Evolutionary conservation across 2,329 filamentous ascomycete genomes (phyloP).

Genomic region (Xylaria polymorpha): DNA sequence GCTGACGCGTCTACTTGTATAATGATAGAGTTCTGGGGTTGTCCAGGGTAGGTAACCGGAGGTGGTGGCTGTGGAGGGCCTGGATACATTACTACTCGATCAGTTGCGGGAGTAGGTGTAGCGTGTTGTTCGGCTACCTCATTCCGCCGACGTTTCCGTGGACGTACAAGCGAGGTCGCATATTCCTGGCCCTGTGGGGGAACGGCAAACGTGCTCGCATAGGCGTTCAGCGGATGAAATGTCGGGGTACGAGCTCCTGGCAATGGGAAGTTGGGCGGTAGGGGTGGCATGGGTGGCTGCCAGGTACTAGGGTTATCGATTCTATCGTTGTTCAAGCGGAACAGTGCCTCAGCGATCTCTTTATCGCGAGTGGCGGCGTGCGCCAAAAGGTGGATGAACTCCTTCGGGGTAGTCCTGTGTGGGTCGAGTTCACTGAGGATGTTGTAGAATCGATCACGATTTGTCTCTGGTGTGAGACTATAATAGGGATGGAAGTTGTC

Average conservation of each 20-base stretch:
- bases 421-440: constrained; percentile 39
- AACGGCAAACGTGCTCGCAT: not conserved
- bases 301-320: constrained; percentile 33
- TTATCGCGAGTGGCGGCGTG: constrained; percentile 38
- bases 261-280: constrained; percentile 2
- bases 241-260: not conserved
- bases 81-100: constrained; percentile 1
- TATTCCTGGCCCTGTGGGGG: not conserved
- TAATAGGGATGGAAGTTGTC: constrained; percentile 13
- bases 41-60: not conserved
- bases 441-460: constrained; percentile 33
- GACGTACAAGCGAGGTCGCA: not conserved
- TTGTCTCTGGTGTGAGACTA: not conserved
- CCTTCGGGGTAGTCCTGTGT: constrained; percentile 35
- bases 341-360: constrained; percentile 35
- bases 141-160: constrained; percentile 16
- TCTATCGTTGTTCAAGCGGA: constrained; percentile 33
- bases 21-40: not conserved
- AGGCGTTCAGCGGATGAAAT: not conserved
- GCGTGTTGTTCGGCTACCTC: not conserved
- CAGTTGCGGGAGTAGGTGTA: not conserved
- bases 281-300: constrained; percentile 34
- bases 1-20: not conserved
- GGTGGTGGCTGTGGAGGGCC: constrained; percentile 18
- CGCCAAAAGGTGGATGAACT: constrained; percentile 42